Base-by-base conservation (phyloP, 2,329 filamentous ascomycete genomes). In the Pezicula carpinea region DNA sequence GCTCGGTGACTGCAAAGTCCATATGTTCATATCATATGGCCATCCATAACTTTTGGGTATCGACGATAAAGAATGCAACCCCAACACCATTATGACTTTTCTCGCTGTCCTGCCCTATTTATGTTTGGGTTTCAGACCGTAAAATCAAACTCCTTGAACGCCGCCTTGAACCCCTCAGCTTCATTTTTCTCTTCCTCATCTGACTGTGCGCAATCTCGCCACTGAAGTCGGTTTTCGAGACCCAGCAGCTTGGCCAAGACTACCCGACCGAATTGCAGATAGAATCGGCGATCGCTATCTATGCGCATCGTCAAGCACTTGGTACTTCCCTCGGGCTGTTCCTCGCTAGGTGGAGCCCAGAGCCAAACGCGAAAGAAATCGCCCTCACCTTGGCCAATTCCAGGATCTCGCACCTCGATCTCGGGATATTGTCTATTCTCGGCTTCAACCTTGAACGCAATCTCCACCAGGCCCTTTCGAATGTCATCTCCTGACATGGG, bases 81-180 rank as follows among this genome's bases (percentile, higher is more conserved):
- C 26, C 26, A 3, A 29, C 10, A 8, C 26, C 26, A 29, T 29
- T 11, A 29, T 29, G 8, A 29, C 26, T 29, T 29, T 13, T 29
- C 26, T 29, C n/a, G 26, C 6, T 29, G 13, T 29, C 8, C 5
- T 11, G 26, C n/a, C n/a, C n/a, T n/a, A n/a, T n/a, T n/a, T n/a
- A n/a, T n/a, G n/a, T n/a, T n/a, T 29, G 10, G 26, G 2, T 29
- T 11, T 29, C 26, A 29, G 13, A 29, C 13, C 7, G 62, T 60
- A 40, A 96, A 96, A 66, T 99, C 92, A 77, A 87, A 96, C 26
- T 80, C 74, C 67, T 88, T 83, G 62, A 95, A 99, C 1, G 85
- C 84, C 56, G 78, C 74, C 59, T 92, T 90, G 67, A 97, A 95
- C 8, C 77, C 79, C 45, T 82, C 79, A 2, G 85, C 87, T 64